These are phyloP conservation scores for Piloderma croceum DNA, from an alignment of 768 basidiomycete genomes.

Conservation along the genomic window DNA sequence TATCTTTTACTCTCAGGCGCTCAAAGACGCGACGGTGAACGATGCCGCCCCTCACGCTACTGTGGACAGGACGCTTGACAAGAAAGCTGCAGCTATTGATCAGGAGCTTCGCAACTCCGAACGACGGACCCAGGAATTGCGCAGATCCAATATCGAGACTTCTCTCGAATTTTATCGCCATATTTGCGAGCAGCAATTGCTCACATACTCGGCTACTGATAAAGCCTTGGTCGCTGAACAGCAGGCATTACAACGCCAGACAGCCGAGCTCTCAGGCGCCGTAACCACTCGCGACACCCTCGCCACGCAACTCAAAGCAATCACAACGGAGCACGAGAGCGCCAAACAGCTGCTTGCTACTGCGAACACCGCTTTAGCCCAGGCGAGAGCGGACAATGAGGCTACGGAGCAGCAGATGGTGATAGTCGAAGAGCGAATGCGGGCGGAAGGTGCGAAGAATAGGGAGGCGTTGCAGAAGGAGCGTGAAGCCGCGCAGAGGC, in stretches of 20 bases:
- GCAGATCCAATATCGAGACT: slow-evolving; percentile 16
- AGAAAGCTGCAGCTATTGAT: slow-evolving; percentile 17
- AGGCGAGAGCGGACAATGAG: too few species aligned
- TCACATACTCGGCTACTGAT: slow-evolving; percentile 24
- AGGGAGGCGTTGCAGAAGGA: slow-evolving; percentile 40
- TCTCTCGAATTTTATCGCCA: slow-evolving; percentile 33
- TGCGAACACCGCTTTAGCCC: too few species aligned
- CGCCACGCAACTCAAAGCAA: slow-evolving; percentile 32
- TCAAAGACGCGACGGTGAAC: slow-evolving; percentile 5
- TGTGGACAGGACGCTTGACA: slow-evolving; percentile 16
- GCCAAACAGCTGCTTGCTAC: slow-evolving; percentile 20
- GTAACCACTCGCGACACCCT: slow-evolving; percentile 39
- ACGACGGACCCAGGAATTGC: slow-evolving; percentile 5
- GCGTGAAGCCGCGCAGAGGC: slow-evolving; percentile 38
- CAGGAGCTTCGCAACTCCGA: slow-evolving; percentile 11
- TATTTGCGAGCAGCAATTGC: slow-evolving; percentile 30
- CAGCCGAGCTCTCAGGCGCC: slow-evolving; percentile 35
- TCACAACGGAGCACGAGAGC: slow-evolving; percentile 18
- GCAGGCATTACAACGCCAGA: slow-evolving; percentile 15
- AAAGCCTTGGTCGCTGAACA: slow-evolving; percentile 21
- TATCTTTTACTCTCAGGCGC: slow-evolving; percentile 9
- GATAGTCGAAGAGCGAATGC: slow-evolving; percentile 23
- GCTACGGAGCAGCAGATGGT: too few species aligned
- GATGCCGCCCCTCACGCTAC: background rate
- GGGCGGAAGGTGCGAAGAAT: slow-evolving; percentile 28